Evolutionary conservation across 2,329 filamentous ascomycete species (phyloP).

Genomic region (Penicillium psychrosexuale): DNA sequence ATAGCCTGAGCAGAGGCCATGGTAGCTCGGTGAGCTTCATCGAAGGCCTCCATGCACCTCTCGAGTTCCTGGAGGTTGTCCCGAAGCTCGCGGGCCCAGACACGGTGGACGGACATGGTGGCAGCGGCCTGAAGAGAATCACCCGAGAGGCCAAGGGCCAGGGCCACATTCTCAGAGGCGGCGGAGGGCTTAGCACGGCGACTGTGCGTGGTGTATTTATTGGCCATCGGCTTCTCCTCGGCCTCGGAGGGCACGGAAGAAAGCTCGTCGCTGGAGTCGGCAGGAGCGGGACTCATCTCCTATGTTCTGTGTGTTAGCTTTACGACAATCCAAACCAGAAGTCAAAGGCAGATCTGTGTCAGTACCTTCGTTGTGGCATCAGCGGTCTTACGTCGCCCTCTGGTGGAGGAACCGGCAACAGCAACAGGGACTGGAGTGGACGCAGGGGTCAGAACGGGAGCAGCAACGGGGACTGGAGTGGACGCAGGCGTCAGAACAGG

Average conservation of each 20-base stretch:
- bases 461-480: neutral
- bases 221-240: neutral
- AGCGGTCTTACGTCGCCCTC: neutral
- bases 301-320: neutral
- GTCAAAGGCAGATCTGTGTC: neutral
- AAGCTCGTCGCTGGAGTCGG: neutral
- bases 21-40: slow-evolving; percentile 14
- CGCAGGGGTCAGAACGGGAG: neutral
- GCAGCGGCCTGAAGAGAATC: slow-evolving; percentile 23
- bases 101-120: slow-evolving; percentile 44
- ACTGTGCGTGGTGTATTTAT: neutral
- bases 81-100: slow-evolving; percentile 57
- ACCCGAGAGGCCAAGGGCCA: neutral
- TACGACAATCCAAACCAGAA: neutral
- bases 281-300: neutral
- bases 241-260: neutral
- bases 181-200: neutral
- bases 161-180: neutral
- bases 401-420: neutral
- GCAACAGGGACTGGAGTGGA: neutral
- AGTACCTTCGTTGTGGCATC: neutral
- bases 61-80: slow-evolving; percentile 56
- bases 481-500: neutral
- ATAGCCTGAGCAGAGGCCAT: slow-evolving; percentile 9
- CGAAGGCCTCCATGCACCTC: slow-evolving; percentile 52